phyloP scores from a whole-genome alignment of 768 basidiomycete genomes.

The Lentinula detonsa region DNA sequence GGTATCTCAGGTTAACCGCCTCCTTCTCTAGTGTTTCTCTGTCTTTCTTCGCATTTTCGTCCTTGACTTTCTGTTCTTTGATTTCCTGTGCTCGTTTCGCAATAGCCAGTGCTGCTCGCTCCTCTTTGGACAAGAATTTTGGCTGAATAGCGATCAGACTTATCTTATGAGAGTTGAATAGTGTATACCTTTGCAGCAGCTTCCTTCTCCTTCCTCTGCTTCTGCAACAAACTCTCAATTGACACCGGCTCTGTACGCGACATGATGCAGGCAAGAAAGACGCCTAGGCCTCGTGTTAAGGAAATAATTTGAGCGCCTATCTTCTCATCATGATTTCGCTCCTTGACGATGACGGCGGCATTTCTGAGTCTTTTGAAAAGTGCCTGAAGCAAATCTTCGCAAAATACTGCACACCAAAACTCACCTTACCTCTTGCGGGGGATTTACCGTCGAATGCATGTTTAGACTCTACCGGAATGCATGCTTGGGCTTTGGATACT shows the following conservation, averaged over 20 bases:
- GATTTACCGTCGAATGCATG: slow-evolving; percentile 36
- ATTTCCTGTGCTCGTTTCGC: slow-evolving; percentile 84
- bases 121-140: slow-evolving; percentile 89
- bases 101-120: slow-evolving; percentile 85
- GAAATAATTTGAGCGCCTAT: slow-evolving; percentile 26
- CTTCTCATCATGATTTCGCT: slow-evolving; percentile 40
- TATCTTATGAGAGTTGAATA: background rate
- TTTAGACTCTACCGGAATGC: slow-evolving; percentile 55
- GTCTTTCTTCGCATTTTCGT: slow-evolving; percentile 54
- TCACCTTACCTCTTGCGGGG: slow-evolving; percentile 21
- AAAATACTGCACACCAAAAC: slow-evolving; percentile 61
- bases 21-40: slow-evolving; percentile 71
- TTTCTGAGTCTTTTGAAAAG: slow-evolving; percentile 55
- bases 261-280: slow-evolving; percentile 32
- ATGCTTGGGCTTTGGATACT: slow-evolving; percentile 73
- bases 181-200: slow-evolving; percentile 77
- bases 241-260: slow-evolving; percentile 70
- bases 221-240: slow-evolving; percentile 80
- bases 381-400: slow-evolving; percentile 75
- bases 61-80: slow-evolving; percentile 58
- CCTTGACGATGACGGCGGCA: slow-evolving; percentile 64
- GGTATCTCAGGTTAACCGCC: slow-evolving; percentile 60
- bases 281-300: slow-evolving; percentile 12
- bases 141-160: slow-evolving; percentile 46
- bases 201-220: slow-evolving; percentile 86